Evolutionary conservation across 2,329 filamentous ascomycete species (phyloP).

Genomic region (Chaetomiaceae sp.): DNA sequence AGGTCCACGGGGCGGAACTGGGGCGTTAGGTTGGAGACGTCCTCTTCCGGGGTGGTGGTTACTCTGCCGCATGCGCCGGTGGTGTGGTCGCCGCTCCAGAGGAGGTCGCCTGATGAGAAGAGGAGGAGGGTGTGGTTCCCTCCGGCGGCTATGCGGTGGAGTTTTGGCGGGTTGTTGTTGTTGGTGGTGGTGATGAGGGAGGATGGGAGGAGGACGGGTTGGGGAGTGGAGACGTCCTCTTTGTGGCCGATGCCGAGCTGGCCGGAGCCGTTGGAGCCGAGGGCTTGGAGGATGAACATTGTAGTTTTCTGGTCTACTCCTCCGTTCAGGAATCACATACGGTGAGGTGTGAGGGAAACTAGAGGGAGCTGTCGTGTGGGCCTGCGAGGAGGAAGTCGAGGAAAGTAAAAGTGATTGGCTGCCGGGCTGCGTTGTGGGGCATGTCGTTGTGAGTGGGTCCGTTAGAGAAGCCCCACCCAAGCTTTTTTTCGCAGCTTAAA

Average conservation of each 20-base stretch:
- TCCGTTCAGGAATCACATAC: not conserved
- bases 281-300: slow-evolving; percentile 33
- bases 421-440: not conserved
- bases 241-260: slow-evolving; percentile 68
- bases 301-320: not conserved
- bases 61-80: slow-evolving; percentile 50
- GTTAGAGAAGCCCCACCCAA: not conserved
- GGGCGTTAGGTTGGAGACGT: not conserved
- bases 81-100: slow-evolving; percentile 58
- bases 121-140: slow-evolving; percentile 84
- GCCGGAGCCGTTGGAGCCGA: slow-evolving; percentile 74
- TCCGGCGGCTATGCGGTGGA: slow-evolving; percentile 53
- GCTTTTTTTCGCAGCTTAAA: slow-evolving; percentile 2
- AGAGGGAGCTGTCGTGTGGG: no score
- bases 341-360: no score
- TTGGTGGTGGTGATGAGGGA: slow-evolving; percentile 23
- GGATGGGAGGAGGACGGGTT: slow-evolving; percentile 54
- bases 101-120: slow-evolving; percentile 54
- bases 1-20: slow-evolving; percentile 40
- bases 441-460: slow-evolving; percentile 2
- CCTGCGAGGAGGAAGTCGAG: no score
- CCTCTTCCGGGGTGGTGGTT: slow-evolving; percentile 18
- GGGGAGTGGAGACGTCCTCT: slow-evolving; percentile 66
- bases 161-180: slow-evolving; percentile 16
- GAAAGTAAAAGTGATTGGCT: no score